A percentile compares a stretch with the other conserved stretches of the same genome.
Conservation (phyloP, 768 basidiomycete genomes). For the Lentinula boryana region DNA sequence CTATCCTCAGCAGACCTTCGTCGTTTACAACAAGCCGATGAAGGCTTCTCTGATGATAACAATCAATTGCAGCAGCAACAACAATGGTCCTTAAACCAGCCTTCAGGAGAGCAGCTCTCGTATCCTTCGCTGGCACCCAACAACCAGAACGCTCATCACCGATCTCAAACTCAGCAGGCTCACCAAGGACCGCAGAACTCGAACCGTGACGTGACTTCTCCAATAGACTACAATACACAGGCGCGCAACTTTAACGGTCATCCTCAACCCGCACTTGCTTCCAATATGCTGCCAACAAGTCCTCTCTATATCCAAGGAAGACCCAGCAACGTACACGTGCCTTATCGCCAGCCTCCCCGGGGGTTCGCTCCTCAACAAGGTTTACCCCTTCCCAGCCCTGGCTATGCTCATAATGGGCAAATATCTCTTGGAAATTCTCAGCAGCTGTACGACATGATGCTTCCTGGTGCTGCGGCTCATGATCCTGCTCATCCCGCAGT, state of each 20-base stretch:
- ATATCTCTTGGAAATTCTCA: slow-evolving; percentile 70
- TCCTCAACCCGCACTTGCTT: slow-evolving; percentile 32
- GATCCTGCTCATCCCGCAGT: slow-evolving; percentile 61
- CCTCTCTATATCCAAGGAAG: slow-evolving; percentile 48
- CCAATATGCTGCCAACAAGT: slow-evolving; percentile 17
- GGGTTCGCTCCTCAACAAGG: slow-evolving; percentile 50
- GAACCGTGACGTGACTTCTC: slow-evolving; percentile 33
- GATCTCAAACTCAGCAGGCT: slow-evolving; percentile 43
- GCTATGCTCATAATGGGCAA: slow-evolving; percentile 58
- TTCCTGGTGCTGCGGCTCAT: slow-evolving; percentile 34
- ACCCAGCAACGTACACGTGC: slow-evolving; percentile 36
- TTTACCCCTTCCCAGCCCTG: slow-evolving; percentile 42
- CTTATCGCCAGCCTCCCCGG: slow-evolving; percentile 61
- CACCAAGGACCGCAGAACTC: slow-evolving; percentile 23
- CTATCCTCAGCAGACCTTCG: slow-evolving; percentile 69
- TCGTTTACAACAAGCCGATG: slow-evolving; percentile 67
- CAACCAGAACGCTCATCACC: slow-evolving; percentile 37
- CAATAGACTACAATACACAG: slow-evolving; percentile 49
- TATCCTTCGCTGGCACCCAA: slow-evolving; percentile 67
- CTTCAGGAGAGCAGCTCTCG: slow-evolving; percentile 30
- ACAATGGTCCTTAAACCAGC: slow-evolving; percentile 43
- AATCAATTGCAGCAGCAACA: slow-evolving; percentile 30
- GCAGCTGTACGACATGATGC: slow-evolving; percentile 79
- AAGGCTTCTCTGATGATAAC: slow-evolving; percentile 28
- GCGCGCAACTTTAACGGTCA: slow-evolving; percentile 49